Percentiles rank a stretch among this genome's conserved stretches.
Conservation (phyloP, 2,329 filamentous ascomycete species). For the Ceratocystis cubensis region DNA sequence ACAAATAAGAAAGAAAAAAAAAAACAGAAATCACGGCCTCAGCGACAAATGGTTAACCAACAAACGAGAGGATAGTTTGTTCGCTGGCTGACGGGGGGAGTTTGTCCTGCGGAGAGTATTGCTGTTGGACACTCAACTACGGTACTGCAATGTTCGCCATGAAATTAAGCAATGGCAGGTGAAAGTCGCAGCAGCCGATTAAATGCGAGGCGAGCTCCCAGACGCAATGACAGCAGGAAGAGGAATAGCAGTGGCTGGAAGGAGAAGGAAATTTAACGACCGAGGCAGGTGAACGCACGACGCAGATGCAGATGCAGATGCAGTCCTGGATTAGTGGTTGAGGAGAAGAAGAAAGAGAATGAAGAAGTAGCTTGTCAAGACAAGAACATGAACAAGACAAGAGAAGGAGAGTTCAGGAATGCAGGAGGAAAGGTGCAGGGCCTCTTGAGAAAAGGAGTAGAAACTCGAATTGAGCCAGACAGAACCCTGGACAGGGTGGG, state of each 20-base stretch:
- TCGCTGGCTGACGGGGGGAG: neutral
- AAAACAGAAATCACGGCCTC: constrained; percentile 19
- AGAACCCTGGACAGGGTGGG: constrained; percentile 7
- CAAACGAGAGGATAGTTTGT: neutral
- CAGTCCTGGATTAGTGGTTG: neutral
- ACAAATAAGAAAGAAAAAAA: constrained; percentile 15
- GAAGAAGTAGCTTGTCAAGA: constrained; percentile 15
- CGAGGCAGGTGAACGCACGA: neutral
- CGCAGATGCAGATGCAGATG: too few relatives aligned
- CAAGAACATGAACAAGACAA: constrained; percentile 12
- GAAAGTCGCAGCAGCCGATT: neutral
- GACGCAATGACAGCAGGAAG: neutral
- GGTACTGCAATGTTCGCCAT: constrained; percentile 12
- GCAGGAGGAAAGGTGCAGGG: constrained; percentile 18
- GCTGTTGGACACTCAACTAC: constrained; percentile 11
- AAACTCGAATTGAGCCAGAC: neutral
- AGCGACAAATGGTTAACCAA: constrained; percentile 22
- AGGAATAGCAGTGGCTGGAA: neutral
- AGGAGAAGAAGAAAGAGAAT: constrained; percentile 18
- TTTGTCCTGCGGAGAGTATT: constrained; percentile 15
- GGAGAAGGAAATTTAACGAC: neutral
- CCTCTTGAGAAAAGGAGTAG: constrained; percentile 21
- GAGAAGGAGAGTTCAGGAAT: constrained; percentile 15
- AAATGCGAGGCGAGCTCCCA: neutral
- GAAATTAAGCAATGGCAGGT: constrained; percentile 1